Evolutionary conservation across 2,329 filamentous ascomycete species (phyloP).

Genomic region (Fusarium staphyleae): DNA sequence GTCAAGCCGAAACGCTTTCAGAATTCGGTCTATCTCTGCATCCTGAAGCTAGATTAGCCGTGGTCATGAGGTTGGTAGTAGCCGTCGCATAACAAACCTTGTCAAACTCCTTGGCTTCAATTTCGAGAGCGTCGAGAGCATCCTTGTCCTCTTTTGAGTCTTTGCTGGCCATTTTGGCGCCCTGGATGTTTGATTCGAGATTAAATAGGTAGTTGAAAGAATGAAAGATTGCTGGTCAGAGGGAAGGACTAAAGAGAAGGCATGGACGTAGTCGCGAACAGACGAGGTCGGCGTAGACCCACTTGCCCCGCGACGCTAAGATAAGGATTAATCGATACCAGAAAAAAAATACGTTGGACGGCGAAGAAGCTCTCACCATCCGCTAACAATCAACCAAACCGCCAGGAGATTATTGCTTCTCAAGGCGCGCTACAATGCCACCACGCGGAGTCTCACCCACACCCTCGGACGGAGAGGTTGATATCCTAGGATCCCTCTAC

Average conservation of each 20-base stretch:
- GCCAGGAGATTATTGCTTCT: constrained; percentile 4
- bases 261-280: constrained; percentile 11
- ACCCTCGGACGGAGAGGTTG: constrained; percentile 86
- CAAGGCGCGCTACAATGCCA: constrained; percentile 62
- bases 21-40: constrained; percentile 92
- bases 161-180: constrained; percentile 51
- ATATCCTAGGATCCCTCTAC: constrained; percentile 83
- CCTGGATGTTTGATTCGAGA: no score
- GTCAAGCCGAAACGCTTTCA: constrained; percentile 82
- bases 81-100: constrained; percentile 66
- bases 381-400: constrained; percentile 11
- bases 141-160: constrained; percentile 68
- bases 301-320: constrained; percentile 49
- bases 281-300: constrained; percentile 20
- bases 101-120: constrained; percentile 87
- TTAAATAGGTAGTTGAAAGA: no score
- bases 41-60: constrained; percentile 63
- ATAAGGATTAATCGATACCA: constrained; percentile 41
- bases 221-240: constrained; percentile 11
- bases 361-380: constrained; percentile 16
- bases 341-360: constrained; percentile 46
- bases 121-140: constrained; percentile 80
- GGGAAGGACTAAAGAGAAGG: not conserved
- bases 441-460: constrained; percentile 80
- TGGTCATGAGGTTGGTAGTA: constrained; percentile 10